Evolutionary conservation across 805 yeast species (phyloP).

Genomic region (Candida qinlingensis): DNA sequence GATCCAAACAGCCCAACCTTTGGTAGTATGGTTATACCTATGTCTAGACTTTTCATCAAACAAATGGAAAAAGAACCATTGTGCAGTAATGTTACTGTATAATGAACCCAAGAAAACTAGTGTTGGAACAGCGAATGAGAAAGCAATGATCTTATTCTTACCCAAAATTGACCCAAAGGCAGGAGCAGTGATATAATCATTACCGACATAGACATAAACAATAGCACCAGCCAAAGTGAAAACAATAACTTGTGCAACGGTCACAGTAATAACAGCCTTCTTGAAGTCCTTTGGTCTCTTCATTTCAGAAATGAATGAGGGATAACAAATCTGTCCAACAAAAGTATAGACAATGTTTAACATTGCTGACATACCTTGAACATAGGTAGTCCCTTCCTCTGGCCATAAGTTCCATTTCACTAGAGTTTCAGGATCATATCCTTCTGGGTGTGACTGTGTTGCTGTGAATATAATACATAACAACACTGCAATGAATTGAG

Average conservation of each 20-base stretch:
- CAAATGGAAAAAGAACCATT: constrained; percentile 43
- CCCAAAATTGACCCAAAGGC: constrained; percentile 50
- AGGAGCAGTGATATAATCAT: constrained; percentile 49
- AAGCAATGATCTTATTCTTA: constrained; percentile 46
- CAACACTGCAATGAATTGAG: constrained; percentile 53
- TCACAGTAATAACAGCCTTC: constrained; percentile 49
- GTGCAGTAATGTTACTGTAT: constrained; percentile 49
- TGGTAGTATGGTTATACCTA: constrained; percentile 40
- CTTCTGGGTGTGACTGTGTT: constrained; percentile 43
- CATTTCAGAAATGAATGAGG: constrained; percentile 59
- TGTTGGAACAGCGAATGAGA: constrained; percentile 59
- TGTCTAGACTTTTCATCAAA: constrained; percentile 39
- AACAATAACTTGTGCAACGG: constrained; percentile 42
- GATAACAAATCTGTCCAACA: constrained; percentile 61
- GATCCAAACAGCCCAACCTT: constrained; percentile 52
- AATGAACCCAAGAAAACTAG: constrained; percentile 50
- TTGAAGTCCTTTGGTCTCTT: constrained; percentile 50
- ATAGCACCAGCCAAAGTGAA: constrained; percentile 54
- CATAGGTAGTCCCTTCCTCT: constrained; percentile 45
- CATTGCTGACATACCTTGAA: constrained; percentile 48
- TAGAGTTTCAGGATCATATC: constrained; percentile 32
- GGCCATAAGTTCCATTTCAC: constrained; percentile 47
- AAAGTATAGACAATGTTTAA: constrained; percentile 57
- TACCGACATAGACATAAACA: constrained; percentile 54
- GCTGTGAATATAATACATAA: constrained; percentile 51